A percentile compares a stretch with the other conserved stretches of the same genome.
Conservation (phyloP, 805 yeast genomes). For the Ogataea nitratoaversa region DNA sequence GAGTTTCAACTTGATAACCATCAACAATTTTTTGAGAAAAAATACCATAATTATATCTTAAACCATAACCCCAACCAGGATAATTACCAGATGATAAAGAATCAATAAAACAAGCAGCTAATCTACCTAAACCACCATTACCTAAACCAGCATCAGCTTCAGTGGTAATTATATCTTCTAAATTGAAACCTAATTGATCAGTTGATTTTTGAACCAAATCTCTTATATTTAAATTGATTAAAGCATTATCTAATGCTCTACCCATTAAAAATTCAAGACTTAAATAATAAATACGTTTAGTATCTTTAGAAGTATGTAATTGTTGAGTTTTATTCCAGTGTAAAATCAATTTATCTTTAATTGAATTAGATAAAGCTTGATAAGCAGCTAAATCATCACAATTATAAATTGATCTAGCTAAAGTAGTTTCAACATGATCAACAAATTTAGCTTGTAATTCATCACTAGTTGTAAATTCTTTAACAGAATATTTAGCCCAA, state of each 20-base stretch:
- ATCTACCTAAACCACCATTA: constrained; percentile 91
- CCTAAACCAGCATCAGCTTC: constrained; percentile 96
- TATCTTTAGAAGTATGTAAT: constrained; percentile 75
- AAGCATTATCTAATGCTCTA: constrained; percentile 89
- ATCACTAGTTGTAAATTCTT: constrained; percentile 44
- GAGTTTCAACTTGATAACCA: constrained; percentile 92
- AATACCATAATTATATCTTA: constrained; percentile 90
- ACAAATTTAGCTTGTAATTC: constrained; percentile 68
- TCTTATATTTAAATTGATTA: constrained; percentile 73
- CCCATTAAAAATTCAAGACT: constrained; percentile 93
- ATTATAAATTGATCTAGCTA: constrained; percentile 89
- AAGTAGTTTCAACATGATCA: constrained; percentile 82
- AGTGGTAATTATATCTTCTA: constrained; percentile 79
- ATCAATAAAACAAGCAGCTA: constrained; percentile 92
- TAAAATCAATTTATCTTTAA: constrained; percentile 73
- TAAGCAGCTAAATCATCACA: constrained; percentile 92
- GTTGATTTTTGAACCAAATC: constrained; percentile 52
- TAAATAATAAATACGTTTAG: constrained; percentile 80
- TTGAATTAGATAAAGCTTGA: constrained; percentile 76
- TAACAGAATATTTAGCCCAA: constrained; percentile 70
- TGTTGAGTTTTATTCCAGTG: constrained; percentile 96
- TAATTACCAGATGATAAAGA: constrained; percentile 80
- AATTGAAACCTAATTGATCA: constrained; percentile 75
- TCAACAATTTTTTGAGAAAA: constrained; percentile 85
- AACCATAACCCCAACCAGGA: constrained; percentile 96